Evolutionary conservation across 75 land plant species (phyloP).

Genomic region (Larix kaempferi): DNA sequence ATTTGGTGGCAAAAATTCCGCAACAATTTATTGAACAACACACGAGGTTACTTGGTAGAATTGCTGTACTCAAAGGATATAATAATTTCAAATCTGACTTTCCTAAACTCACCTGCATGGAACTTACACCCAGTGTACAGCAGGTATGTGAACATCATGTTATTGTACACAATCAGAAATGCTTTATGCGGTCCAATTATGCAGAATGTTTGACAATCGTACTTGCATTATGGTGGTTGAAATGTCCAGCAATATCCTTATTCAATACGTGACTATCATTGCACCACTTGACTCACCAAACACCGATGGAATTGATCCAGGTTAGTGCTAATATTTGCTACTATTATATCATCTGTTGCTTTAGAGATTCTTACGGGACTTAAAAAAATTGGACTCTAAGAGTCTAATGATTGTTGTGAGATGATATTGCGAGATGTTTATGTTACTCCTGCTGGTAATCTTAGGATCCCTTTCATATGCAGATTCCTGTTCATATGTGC

Average conservation of each 20-base stretch:
- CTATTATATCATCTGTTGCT: not conserved
- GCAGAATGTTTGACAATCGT: not conserved
- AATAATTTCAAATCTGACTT: conserved; percentile 59
- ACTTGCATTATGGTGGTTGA: not conserved
- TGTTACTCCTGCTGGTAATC: not conserved
- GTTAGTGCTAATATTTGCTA: not conserved
- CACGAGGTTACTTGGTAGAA: conserved; percentile 64
- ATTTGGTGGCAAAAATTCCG: conserved; percentile 63
- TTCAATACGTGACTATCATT: conserved; percentile 23
- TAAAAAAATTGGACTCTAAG: not conserved
- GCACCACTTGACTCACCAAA: conserved; percentile 35
- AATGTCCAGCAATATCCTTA: conserved; percentile 27
- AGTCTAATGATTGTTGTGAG: not conserved
- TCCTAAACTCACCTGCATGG: conserved; percentile 68
- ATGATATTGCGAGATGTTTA: not conserved
- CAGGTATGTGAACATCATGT: conserved; percentile 24
- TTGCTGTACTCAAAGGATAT: conserved; percentile 43
- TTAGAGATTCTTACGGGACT: too few relatives aligned
- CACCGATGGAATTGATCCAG: conserved; percentile 43
- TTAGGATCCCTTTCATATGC: not conserved
- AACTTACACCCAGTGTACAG: conserved; percentile 77
- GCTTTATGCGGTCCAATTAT: not conserved
- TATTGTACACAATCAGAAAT: not conserved
- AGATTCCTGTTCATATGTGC: conserved; percentile 66
- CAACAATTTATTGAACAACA: conserved; percentile 36